Evolutionary conservation across 1,139 yeast species (phyloP), one percentile per base, ranked within the genome.

Genomic region (Diutina sp.): DNA sequence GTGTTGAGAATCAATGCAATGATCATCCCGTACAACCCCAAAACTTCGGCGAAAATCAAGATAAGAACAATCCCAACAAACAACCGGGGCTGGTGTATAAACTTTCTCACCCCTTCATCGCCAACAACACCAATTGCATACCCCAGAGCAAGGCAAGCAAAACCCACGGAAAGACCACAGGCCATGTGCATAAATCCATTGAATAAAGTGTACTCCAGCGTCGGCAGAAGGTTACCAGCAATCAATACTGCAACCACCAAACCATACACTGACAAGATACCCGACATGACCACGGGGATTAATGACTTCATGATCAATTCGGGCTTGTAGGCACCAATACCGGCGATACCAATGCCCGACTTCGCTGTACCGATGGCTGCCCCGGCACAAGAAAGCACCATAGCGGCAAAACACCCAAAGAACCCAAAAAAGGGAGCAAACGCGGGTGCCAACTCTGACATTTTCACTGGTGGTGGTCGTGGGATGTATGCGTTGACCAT

Each of bases 301-400:
- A 87, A 75, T 11, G 93, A 85, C 69, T 83, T 85, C 93, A 87
- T 87, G 61, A 87, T 86, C 63, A 87, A 73, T 66, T 87, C 93
- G 28, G 95, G 95, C 67, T 84, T 85, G 68, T 85, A 87, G 47
- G 91, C 85, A 76, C 93, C 93, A 60, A 87, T 85, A 79, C 95
- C 95, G 35, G 93, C 73, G 71, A 93, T 95, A 78, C 99, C 99
- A 63, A 95, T 87, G 60, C 99, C 99, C 53, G 97, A 89, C 73
- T 95, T 95, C 62, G 98, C 98, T 14, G 99, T 93, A 57, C 99
- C 99, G 63, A 90, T 86, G 60, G 98, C 97, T 32, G 99, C 99
- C 60, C 99, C 99, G 30, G 91, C 85, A 69, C 95, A 87, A 55
- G 95, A 86, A 61, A 91, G 77, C 47, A 89, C 80, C 87, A 90